These are phyloP conservation scores for Bjerkandera adusta DNA, from an alignment of 1,284 basidiomycete genomes.

Conservation along the genomic window DNA sequence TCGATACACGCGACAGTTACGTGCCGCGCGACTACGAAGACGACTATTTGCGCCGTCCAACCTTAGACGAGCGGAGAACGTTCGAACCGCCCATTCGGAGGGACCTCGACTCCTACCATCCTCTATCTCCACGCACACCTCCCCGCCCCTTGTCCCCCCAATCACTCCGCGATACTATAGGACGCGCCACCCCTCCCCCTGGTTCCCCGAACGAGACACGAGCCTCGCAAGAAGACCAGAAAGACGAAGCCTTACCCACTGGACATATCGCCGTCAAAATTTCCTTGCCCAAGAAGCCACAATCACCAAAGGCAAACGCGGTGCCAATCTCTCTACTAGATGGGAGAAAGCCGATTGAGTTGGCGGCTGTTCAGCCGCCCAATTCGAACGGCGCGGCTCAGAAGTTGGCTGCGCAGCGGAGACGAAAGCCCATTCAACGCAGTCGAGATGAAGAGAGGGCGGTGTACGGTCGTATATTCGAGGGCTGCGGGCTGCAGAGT, in stretches of 20 bases:
- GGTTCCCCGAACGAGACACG: constrained; percentile 34
- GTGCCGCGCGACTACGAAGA: constrained; percentile 19
- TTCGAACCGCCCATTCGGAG: too few relatives aligned
- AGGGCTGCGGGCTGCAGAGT: constrained; percentile 74
- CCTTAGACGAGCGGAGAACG: too few relatives aligned
- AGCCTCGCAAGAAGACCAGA: constrained; percentile 13
- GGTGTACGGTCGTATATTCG: constrained; percentile 66
- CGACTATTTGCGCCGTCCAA: too few relatives aligned
- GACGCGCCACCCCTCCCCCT: constrained; percentile 24
- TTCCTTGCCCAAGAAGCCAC: constrained; percentile 38
- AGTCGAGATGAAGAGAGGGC: constrained; percentile 63
- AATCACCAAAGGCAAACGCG: constrained; percentile 41
- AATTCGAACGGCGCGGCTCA: constrained; percentile 12
- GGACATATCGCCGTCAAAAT: constrained; percentile 36
- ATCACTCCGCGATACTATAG: constrained; percentile 16
- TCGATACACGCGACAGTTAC: constrained; percentile 10
- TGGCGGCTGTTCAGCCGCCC: constrained; percentile 10
- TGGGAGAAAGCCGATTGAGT: constrained; percentile 5
- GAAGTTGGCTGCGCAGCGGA: constrained; percentile 15
- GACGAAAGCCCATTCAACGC: constrained; percentile 41
- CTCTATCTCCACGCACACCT: constrained; percentile 19
- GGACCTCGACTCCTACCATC: constrained; percentile 16
- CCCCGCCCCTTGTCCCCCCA: constrained; percentile 17
- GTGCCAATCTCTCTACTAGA: constrained; percentile 41
- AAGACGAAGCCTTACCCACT: constrained; percentile 28